Evolutionary conservation across 169 alveolate species (phyloP), one percentile per base, ranked within the genome.

Genomic region (Miamiensis avidus): DNA sequence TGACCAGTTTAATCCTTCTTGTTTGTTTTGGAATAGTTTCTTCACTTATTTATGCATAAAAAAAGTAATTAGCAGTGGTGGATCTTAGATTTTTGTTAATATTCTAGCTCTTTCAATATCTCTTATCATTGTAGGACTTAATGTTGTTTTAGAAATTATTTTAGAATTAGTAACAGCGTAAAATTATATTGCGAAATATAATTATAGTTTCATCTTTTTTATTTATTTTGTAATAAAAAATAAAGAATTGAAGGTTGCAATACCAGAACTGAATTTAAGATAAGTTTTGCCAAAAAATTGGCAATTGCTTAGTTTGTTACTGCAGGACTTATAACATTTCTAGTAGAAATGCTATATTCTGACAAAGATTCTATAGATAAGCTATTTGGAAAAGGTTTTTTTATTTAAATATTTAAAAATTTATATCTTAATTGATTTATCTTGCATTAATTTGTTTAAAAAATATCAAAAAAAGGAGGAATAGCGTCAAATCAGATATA

Each of bases 251-350:
- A 82, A 82, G 76, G 76, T 4, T 79, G 74, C 34, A 33, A 31
- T 74, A 82, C 87, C 0, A 82, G 31, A 29, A 82, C 87, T 32
- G 64, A 82, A 32, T 75, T 72, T 82, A 78, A 82, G 33, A 64
- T 82, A n/a, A 65, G 81, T 0, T 64, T 74, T 34, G 87, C 87
- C 11, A 82, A 74, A 26, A 82, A 82, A 74, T 74, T 82, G 28
- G 49, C 82, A 29, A 74, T 73, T 28, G 87, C 34, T 27, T 82
- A 82, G 64, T 82, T 82, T 82, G 33, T 73, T 32, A 82, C 72
- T 74, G 30, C 87, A 33, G 81, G 74, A 27, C n/a, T 82, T 25
- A 31, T 82, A 6, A 72, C 76, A 29, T 33, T 82, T 31, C 72
- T 82, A 73, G 86, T 82, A 15, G 28, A 73, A 15, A 73, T 73